Percentiles rank a stretch among this genome's conserved stretches.
phyloP scores from a whole-genome alignment of 2,329 filamentous ascomycete species.

The Anthostomella pinea region DNA sequence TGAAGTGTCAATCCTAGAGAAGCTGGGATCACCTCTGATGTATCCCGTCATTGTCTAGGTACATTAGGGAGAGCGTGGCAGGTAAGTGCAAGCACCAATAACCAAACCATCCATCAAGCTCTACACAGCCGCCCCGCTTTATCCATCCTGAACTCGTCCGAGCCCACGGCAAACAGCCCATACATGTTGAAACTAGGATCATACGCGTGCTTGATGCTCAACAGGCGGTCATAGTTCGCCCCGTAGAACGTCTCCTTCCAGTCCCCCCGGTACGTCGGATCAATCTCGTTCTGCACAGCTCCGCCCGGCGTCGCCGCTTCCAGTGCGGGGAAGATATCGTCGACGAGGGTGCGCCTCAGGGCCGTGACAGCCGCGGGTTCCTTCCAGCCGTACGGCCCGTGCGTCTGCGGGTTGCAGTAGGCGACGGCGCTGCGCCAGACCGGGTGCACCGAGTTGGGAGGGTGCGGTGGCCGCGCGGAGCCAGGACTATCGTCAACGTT shows the following conservation, averaged over 20 bases:
- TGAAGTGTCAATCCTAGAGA: too few relatives aligned
- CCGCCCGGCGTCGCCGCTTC: conserved; percentile 13
- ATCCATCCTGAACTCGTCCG: not conserved
- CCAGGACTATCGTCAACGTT: too few relatives aligned
- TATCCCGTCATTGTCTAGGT: too few relatives aligned
- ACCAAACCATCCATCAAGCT: too few relatives aligned
- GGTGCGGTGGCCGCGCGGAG: too few relatives aligned
- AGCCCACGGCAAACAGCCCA: conserved; percentile 16
- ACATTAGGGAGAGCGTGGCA: too few relatives aligned
- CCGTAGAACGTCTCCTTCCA: conserved; percentile 35
- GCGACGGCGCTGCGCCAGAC: conserved; percentile 1
- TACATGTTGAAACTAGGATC: conserved; percentile 38
- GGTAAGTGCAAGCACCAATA: too few relatives aligned
- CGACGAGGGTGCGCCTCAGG: conserved; percentile 25
- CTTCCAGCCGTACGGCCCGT: conserved; percentile 11
- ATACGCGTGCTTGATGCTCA: conserved; percentile 39
- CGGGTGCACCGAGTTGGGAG: too few relatives aligned
- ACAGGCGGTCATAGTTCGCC: conserved; percentile 30
- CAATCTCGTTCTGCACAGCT: conserved; percentile 38
- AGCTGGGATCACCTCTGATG: too few relatives aligned
- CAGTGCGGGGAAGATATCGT: conserved; percentile 23
- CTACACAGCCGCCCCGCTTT: not conserved
- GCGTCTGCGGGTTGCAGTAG: conserved; percentile 4
- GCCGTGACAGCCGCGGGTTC: too few relatives aligned
- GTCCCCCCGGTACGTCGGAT: conserved; percentile 33